Evolutionary conservation across 2,329 filamentous ascomycete species (phyloP).

Genomic region (Grosmannia serpens): DNA sequence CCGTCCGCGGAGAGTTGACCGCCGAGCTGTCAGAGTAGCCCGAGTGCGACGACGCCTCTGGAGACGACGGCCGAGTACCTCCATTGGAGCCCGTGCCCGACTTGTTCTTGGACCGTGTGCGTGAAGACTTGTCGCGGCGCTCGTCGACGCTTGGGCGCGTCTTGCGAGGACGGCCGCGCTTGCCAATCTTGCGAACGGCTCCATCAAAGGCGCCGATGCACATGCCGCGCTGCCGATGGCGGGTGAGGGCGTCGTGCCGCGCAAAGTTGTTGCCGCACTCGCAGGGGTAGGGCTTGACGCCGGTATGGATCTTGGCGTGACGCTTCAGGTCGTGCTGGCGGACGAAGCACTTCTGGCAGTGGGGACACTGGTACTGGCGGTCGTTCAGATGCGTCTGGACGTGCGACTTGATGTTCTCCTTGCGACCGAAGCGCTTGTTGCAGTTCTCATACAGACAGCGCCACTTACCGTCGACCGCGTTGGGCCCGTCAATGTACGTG

Average conservation of each 20-base stretch:
- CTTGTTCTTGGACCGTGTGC: slow-evolving; percentile 45
- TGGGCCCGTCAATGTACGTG: slow-evolving; percentile 61
- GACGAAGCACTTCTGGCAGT: slow-evolving; percentile 91
- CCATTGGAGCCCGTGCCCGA: slow-evolving; percentile 18
- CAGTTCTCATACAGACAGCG: slow-evolving; percentile 64
- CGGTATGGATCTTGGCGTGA: slow-evolving; percentile 94
- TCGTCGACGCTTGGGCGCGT: slow-evolving; percentile 45
- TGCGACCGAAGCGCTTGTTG: slow-evolving; percentile 83
- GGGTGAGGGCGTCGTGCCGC: slow-evolving; percentile 85
- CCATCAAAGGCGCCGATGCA: slow-evolving; percentile 92
- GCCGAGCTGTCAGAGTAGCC: slow-evolving; percentile 46
- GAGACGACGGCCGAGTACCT: slow-evolving; percentile 29
- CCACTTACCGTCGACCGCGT: slow-evolving; percentile 66
- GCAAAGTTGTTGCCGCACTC: slow-evolving; percentile 92
- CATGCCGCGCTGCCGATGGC: slow-evolving; percentile 91
- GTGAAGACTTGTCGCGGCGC: slow-evolving; percentile 44
- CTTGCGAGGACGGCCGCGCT: slow-evolving; percentile 54
- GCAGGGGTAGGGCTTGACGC: slow-evolving; percentile 90
- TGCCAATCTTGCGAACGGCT: slow-evolving; percentile 46
- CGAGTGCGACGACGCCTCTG: slow-evolving; percentile 37
- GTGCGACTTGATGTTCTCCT: slow-evolving; percentile 98
- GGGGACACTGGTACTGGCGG: slow-evolving; percentile 85
- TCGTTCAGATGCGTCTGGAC: slow-evolving; percentile 97
- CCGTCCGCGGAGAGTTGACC: slow-evolving; percentile 38
- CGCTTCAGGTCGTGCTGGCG: slow-evolving; percentile 94